A percentile compares a stretch with the other conserved stretches of the same genome.
These are phyloP conservation scores for Glycyrrhiza uralensis DNA, from an alignment of 306 rosid species.

Conservation along the genomic window DNA sequence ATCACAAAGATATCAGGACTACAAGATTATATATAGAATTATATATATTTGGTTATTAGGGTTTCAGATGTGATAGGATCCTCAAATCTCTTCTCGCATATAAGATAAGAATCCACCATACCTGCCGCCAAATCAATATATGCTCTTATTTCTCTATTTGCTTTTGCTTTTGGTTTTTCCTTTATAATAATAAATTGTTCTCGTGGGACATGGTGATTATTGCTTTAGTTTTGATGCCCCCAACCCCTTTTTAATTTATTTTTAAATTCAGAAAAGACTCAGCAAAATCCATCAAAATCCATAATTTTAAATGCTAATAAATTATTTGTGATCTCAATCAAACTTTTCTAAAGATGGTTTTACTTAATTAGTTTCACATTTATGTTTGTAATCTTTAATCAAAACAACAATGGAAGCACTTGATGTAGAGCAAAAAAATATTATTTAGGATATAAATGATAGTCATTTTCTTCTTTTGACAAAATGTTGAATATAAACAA, in stretches of 20 bases:
- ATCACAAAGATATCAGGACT: neutral
- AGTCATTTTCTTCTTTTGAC: neutral
- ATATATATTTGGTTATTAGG: conserved; percentile 28
- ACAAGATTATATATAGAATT: neutral
- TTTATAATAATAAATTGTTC: conserved; percentile 3
- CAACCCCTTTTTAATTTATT: neutral
- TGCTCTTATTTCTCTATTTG: neutral
- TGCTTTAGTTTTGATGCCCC: neutral
- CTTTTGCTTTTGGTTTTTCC: neutral
- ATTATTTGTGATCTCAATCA: no score
- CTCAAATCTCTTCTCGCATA: conserved; percentile 12
- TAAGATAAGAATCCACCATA: conserved; percentile 3
- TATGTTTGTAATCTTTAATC: no score
- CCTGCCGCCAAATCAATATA: conserved; percentile 18
- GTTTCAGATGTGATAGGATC: conserved; percentile 23
- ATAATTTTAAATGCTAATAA: no score
- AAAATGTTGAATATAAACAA: neutral
- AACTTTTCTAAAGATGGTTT: no score
- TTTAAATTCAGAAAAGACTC: neutral
- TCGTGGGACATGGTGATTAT: conserved; percentile 21
- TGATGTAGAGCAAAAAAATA: neutral
- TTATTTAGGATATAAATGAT: neutral
- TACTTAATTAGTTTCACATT: no score
- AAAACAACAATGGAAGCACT: neutral
- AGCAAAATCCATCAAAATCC: neutral